Conservation (phyloP, 495 filamentous ascomycete genomes). For the Sabuloglossum arenarium region DNA sequence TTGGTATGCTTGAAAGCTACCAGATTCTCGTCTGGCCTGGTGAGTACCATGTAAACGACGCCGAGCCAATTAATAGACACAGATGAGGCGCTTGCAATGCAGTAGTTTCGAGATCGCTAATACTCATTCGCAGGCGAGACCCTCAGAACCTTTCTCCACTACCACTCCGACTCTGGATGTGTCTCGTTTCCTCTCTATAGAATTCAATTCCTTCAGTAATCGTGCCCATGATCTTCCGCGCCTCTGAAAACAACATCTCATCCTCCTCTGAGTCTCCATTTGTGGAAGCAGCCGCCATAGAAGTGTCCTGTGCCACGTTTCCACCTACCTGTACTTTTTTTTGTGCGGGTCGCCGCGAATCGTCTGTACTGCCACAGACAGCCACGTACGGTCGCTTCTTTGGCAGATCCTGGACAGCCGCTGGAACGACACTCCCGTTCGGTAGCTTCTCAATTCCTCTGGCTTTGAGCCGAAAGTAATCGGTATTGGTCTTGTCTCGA, state of each 20-base stretch:
- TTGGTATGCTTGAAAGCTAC: neutral
- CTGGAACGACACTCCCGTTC: neutral
- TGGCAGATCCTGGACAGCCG: neutral
- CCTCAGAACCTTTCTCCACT: neutral
- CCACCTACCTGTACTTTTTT: neutral
- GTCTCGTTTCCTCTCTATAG: slow-evolving; percentile 3
- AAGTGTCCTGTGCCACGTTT: neutral
- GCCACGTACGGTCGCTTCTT: neutral
- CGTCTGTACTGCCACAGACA: neutral
- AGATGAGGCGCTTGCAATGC: neutral
- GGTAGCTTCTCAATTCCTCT: slow-evolving; percentile 2
- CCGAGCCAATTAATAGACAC: neutral
- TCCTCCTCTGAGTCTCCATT: neutral
- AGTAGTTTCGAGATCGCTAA: neutral
- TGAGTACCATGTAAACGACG: neutral
- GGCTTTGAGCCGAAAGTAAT: slow-evolving; percentile 6
- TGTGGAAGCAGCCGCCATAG: neutral
- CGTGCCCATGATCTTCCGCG: slow-evolving; percentile 2
- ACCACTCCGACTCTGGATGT: neutral
- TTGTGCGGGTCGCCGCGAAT: neutral
- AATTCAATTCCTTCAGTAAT: slow-evolving; percentile 6
- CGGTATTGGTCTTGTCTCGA: slow-evolving; percentile 3
- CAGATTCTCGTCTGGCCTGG: neutral
- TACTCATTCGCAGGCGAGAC: neutral
- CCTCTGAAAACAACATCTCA: slow-evolving; percentile 4